phyloP scores from a whole-genome alignment of 2,329 filamentous ascomycete species.

The Dothiorella sarmentorum region DNA sequence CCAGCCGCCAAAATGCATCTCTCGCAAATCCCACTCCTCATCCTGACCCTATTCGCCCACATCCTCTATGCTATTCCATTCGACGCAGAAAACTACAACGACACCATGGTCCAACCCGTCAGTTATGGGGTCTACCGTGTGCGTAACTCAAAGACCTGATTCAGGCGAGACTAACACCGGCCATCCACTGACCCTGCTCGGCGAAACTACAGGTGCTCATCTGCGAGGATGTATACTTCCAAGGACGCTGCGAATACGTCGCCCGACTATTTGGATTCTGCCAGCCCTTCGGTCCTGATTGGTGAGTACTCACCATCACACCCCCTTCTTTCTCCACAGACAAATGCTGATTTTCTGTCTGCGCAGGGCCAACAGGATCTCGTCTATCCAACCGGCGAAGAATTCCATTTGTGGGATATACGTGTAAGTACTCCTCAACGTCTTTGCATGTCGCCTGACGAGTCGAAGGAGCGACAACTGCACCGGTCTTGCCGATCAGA shows the following conservation, averaged over 20 bases:
- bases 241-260: background rate
- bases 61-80: background rate
- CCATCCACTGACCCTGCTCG: background rate
- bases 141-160: background rate
- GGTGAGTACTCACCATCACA: background rate
- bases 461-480: background rate
- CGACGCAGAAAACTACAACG: background rate
- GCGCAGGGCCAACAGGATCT: background rate
- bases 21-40: no score
- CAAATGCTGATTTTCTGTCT: background rate
- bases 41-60: no score
- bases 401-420: background rate
- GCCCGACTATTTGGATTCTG: background rate
- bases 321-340: background rate
- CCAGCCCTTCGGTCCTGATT: background rate
- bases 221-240: conserved; percentile 2
- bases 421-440: background rate
- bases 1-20: no score
- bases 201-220: background rate
- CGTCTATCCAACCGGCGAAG: background rate
- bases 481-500: conserved; percentile 1
- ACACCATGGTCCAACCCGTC: background rate
- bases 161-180: no score
- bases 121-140: background rate
- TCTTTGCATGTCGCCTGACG: background rate